Conservation (phyloP, 352 stramenopile genomes). For the Pythium dissotocum region DNA sequence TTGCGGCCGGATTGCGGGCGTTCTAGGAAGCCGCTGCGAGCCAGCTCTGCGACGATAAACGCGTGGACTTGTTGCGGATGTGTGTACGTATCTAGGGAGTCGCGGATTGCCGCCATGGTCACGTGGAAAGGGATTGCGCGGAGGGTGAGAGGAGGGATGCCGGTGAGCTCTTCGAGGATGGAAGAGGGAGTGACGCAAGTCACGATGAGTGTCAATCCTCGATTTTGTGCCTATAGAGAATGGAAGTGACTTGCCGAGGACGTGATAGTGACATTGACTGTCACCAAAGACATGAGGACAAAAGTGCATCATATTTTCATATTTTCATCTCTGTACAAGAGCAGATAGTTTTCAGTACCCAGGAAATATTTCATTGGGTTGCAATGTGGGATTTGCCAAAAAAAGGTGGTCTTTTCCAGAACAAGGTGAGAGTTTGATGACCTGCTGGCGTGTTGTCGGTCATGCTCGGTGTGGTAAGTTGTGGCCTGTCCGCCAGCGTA, state of each 20-base stretch:
- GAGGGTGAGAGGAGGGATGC: background rate
- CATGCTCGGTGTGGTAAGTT: background rate
- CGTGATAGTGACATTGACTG: background rate
- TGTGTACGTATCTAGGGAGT: background rate
- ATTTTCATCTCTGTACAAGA: background rate
- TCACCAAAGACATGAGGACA: background rate
- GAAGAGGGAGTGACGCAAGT: background rate
- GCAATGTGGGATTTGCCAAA: background rate
- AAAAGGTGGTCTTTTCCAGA: background rate
- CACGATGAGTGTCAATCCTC: background rate
- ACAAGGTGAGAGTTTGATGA: background rate
- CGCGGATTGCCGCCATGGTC: background rate
- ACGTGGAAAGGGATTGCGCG: background rate
- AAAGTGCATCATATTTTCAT: background rate
- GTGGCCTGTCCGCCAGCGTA: background rate
- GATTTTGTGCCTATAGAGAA: background rate
- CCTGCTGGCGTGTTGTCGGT: background rate
- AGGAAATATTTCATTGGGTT: background rate
- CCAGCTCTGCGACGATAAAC: conserved; percentile 10
- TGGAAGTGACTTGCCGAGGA: background rate
- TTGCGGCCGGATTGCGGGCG: background rate
- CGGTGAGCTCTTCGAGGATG: background rate
- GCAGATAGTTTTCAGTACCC: background rate
- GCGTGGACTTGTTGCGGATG: background rate
- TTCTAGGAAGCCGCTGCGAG: conserved; percentile 12